Base-by-base conservation (phyloP, 208 protist species). In the Crithidia expoeki region DNA sequence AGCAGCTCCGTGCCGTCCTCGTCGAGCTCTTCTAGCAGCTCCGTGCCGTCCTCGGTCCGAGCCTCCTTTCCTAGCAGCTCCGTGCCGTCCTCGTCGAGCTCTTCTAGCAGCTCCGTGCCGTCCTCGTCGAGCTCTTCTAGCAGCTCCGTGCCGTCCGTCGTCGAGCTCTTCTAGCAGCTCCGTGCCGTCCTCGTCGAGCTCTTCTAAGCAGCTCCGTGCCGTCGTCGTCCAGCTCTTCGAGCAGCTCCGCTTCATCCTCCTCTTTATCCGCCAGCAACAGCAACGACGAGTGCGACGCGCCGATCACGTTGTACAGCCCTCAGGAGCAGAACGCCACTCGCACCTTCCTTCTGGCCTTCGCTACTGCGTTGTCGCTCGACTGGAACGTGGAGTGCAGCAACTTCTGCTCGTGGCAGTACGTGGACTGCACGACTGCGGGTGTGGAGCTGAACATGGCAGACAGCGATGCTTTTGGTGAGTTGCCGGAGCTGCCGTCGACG, bases 351-450 rank as follows among this genome's bases (percentile, higher is more conserved):
- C n/a, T 47, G 51, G 23, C 32, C 2, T 60, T 68, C 36, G 34
- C 23, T 5, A 5, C 30, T 2, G 55, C 51, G 0, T 49, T 59
- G 4, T 0, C 9, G 2, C 51, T 57, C 14, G 51, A n/a, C n/a
- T 59, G 53, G 53, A 44, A 59, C 51, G 28, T 23, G 32, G n/a
- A 21, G 1, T 70, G 64, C 34, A 27, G 28, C 17, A 70, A 70
- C 53, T 70, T 70, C 52, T 70, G 64, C 25, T 34, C 23, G 7
- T 68, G 63, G 63, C 36, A 34, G 5, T 59, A 59, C 21, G 51
- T 68, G 34, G 7, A 40, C 19, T 70, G 64, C 53, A 44, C 52
- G 0, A 28, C 23, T 0, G 30, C 11, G 3, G 52, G 52, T 34
- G 64, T 70, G 38, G 64, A 32, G 16, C 30, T 70, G 21, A 52